Conservation (phyloP, 2,329 filamentous ascomycete genomes). For the Cladosporium halotolerans region DNA sequence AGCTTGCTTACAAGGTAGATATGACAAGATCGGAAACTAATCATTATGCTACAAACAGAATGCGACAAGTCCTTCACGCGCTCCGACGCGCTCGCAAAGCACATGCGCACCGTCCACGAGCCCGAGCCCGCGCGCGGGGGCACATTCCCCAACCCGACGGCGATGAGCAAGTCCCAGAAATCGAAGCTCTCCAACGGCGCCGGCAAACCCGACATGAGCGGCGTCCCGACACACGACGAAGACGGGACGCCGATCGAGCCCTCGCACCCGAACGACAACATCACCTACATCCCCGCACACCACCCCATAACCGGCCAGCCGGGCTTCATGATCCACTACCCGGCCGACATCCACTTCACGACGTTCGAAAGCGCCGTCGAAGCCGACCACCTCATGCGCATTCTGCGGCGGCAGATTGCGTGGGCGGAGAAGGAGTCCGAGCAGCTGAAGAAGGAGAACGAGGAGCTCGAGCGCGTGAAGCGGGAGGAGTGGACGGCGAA, state of each 20-base stretch:
- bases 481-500: constrained; percentile 73
- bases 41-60: constrained; percentile 49
- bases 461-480: constrained; percentile 59
- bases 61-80: constrained; percentile 95
- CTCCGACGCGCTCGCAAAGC: constrained; percentile 91
- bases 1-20: background rate
- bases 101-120: constrained; percentile 98
- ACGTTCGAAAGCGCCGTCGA: constrained; percentile 58
- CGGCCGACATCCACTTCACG: constrained; percentile 56
- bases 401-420: constrained; percentile 58
- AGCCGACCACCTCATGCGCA: constrained; percentile 60
- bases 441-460: constrained; percentile 57
- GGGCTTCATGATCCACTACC: constrained; percentile 46
- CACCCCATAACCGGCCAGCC: constrained; percentile 53
- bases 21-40: constrained; percentile 8
- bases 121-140: constrained; percentile 70
- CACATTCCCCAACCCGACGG: constrained; percentile 50
- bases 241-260: constrained; percentile 27
- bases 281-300: constrained; percentile 52
- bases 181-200: constrained; percentile 36
- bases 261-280: constrained; percentile 47
- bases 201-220: constrained; percentile 29
- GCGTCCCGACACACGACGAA: constrained; percentile 24
- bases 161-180: constrained; percentile 39
- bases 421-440: constrained; percentile 67